Base-by-base conservation (phyloP, 202 grass and related monocot species). In the Panicum hallii region DNA sequence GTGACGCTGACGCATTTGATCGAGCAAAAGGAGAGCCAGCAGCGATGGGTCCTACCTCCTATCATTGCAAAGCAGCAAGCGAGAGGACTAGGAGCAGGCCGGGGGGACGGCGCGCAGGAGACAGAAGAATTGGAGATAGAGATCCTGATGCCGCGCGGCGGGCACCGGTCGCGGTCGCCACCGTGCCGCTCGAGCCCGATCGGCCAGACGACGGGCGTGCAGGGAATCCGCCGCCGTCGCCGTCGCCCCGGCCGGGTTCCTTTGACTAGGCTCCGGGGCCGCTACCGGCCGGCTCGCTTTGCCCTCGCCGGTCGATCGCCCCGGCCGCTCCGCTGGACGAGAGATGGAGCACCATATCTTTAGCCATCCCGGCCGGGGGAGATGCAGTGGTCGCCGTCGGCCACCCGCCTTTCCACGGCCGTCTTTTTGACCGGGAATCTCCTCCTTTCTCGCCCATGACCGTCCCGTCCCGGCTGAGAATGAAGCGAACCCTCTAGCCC, bases 351-450 rank as follows among this genome's bases (percentile, higher is more conserved):
- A 5, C 67, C 70, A 11, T 75, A 49, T 72, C 75, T 81, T 81
- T 81, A 19, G 34, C 7, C 38, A 22, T 55, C 13, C 66, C 64
- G 36, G 50, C 26, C 61, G 56, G 47, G 84, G 26, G 78, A 60
- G 50, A 75, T 53, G 75, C 61, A 7, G 30, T 26, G 19, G 78
- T 89, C 88, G 46, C 78, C 72, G 57, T 86, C 83, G 78, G 13
- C 9, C 71, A 11, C 43, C 52, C 53, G 52, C 38, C 70, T 87
- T 87, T 90, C 85, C 76, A 87, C 80, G 85, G 63, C 76, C 76
- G 63, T 63, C 80, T 90, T 90, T 90, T 90, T 90, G 85, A 91
- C 89, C 77, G 81, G 81, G 85, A 91, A 91, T 91, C 87, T 91
- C 50, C 49, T 26, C 19, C 72, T 83, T 75, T 75, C 63, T 43